Conservation (phyloP, 2,329 filamentous ascomycete species). For the Xylaria hypoxylon region DNA sequence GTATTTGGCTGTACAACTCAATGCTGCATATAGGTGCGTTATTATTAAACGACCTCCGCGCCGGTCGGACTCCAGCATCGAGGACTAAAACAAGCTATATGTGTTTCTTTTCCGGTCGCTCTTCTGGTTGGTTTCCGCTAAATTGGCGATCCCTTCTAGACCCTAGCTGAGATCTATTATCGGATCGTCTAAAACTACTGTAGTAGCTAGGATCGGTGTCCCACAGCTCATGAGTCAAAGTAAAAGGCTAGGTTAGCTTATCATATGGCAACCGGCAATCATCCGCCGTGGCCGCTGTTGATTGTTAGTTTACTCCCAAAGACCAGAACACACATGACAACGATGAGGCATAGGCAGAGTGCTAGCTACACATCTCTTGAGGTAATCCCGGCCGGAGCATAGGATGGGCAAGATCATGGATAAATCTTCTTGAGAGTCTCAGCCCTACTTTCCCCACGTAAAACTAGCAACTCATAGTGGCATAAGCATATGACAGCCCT, state of each 20-base stretch:
- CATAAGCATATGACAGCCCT: slow-evolving; percentile 39
- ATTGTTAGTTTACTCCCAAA: not conserved
- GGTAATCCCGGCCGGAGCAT: too few species aligned
- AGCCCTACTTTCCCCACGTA: not conserved
- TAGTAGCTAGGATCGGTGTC: slow-evolving; percentile 10
- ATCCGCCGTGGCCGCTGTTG: slow-evolving; percentile 4
- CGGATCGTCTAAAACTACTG: not conserved
- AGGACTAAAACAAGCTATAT: slow-evolving; percentile 6
- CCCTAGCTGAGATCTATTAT: slow-evolving; percentile 12
- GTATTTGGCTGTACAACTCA: slow-evolving; percentile 38
- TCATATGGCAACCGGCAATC: slow-evolving; percentile 8
- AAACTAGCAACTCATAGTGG: slow-evolving; percentile 19
- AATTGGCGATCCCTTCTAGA: slow-evolving; percentile 21
- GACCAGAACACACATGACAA: not conserved
- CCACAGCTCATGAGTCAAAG: slow-evolving; percentile 33
- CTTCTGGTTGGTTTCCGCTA: slow-evolving; percentile 21
- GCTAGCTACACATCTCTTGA: slow-evolving; percentile 14
- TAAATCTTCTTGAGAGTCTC: slow-evolving; percentile 10
- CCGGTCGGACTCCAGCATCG: slow-evolving; percentile 9
- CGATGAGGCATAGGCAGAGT: slow-evolving; percentile 11
- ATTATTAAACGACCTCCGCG: slow-evolving; percentile 33
- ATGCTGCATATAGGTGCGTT: slow-evolving; percentile 36
- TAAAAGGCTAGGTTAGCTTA: slow-evolving; percentile 12
- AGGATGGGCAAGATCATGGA: not conserved
- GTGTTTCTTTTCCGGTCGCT: slow-evolving; percentile 11